Evolutionary conservation across 768 basidiomycete species (phyloP).

Genomic region (Exidia glandulosa): DNA sequence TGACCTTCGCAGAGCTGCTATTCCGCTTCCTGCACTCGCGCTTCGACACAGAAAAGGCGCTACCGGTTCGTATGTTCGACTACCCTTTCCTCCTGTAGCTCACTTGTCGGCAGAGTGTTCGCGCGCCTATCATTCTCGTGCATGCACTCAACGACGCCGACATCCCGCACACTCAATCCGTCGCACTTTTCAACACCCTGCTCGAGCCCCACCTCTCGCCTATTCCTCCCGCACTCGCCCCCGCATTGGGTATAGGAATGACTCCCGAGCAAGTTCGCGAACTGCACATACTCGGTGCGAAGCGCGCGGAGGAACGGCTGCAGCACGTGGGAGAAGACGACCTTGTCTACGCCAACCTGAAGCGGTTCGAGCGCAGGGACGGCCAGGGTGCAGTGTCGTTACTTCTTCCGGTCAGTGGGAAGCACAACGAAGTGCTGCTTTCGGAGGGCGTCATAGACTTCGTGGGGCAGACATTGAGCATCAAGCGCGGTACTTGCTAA

Average conservation of each 20-base stretch:
- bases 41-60: constrained; percentile 52
- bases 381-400: background rate
- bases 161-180: constrained; percentile 61
- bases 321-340: background rate
- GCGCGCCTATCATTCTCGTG: constrained; percentile 56
- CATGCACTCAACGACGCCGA: constrained; percentile 69
- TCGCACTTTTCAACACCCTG: constrained; percentile 54
- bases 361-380: background rate
- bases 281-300: background rate
- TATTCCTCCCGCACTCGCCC: constrained; percentile 26
- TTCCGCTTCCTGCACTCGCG: constrained; percentile 41
- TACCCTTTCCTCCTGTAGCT: background rate
- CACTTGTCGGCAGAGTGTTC: constrained; percentile 38
- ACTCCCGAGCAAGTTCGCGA: background rate
- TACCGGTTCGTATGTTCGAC: constrained; percentile 35
- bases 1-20: constrained; percentile 34
- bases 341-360: background rate
- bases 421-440: background rate
- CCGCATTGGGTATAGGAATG: constrained; percentile 6
- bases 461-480: background rate
- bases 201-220: constrained; percentile 52
- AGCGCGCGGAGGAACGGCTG: background rate
- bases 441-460: background rate
- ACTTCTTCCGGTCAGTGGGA: background rate
- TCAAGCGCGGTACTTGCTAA: background rate